Evolutionary conservation across 2,329 filamentous ascomycete species (phyloP).

Genomic region (Reticulascus tulasneorum): DNA sequence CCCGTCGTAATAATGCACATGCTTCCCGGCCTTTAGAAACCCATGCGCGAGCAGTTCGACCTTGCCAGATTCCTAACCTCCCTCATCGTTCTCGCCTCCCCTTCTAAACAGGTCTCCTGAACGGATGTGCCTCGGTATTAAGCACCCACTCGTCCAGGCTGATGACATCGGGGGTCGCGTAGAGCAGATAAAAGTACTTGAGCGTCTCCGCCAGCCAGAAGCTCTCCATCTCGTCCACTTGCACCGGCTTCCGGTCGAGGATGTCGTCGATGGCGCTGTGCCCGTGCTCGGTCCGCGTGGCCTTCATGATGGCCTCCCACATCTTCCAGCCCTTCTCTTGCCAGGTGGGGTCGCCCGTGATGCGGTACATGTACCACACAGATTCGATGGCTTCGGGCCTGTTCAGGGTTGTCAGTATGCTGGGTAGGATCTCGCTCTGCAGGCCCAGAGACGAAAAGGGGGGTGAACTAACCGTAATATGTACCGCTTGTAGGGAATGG

Average conservation of each 20-base stretch:
- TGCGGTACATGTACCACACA: constrained; percentile 86
- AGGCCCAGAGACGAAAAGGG: constrained; percentile 12
- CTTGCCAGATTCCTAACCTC: no score
- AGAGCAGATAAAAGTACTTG: constrained; percentile 89
- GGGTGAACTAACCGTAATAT: constrained; percentile 53
- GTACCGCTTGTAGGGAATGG: constrained; percentile 45
- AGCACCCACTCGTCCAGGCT: constrained; percentile 67
- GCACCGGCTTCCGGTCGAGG: constrained; percentile 32
- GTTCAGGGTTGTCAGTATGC: constrained; percentile 15
- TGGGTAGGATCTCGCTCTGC: no score
- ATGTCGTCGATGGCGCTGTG: constrained; percentile 70
- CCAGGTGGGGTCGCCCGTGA: constrained; percentile 72
- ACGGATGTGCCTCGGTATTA: constrained; percentile 61
- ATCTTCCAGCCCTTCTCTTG: constrained; percentile 84
- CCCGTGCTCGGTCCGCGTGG: constrained; percentile 62
- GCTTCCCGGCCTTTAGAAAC: no score
- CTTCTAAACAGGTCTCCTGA: constrained; percentile 40
- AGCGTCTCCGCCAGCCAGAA: constrained; percentile 90
- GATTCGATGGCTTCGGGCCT: constrained; percentile 85
- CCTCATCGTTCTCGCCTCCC: no score
- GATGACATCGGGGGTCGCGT: constrained; percentile 61
- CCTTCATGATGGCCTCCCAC: constrained; percentile 67
- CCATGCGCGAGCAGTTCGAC: no score
- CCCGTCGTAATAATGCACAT: no score
- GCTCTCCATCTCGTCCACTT: constrained; percentile 71